Percentiles rank a stretch among this genome's conserved stretches.
Conservation (phyloP, 2,329 filamentous ascomycete genomes). For the Colletotrichum sublineola region DNA sequence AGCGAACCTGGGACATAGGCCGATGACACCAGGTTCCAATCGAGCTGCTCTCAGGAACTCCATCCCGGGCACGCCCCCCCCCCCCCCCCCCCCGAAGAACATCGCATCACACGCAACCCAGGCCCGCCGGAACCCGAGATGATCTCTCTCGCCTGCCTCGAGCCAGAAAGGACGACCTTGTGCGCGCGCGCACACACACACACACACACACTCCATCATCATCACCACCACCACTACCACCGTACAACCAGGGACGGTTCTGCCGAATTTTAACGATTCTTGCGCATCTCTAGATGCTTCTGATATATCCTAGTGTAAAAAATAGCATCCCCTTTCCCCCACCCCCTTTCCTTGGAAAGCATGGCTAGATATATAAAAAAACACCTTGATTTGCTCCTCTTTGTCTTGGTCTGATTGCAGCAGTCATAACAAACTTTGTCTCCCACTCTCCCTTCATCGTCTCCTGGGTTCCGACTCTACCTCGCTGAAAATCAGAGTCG, state of each 20-base stretch:
- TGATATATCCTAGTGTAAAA: not conserved
- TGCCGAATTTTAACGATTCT: not conserved
- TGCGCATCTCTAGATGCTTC: not conserved
- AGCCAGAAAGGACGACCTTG: not conserved
- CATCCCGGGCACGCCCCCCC: too few species aligned
- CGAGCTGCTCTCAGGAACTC: too few species aligned
- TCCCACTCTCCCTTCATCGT: not conserved
- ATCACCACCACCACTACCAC: not conserved
- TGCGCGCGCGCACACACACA: not conserved
- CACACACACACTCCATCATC: too few species aligned
- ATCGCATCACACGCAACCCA: not conserved
- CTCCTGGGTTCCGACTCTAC: not conserved
- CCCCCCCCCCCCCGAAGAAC: too few species aligned
- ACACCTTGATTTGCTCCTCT: not conserved
- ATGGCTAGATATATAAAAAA: not conserved
- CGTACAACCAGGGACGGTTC: not conserved
- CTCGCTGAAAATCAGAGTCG: slow-evolving; percentile 14
- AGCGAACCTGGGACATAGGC: too few species aligned
- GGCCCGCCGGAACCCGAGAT: not conserved
- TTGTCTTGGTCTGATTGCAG: slow-evolving; percentile 11
- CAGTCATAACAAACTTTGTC: slow-evolving; percentile 11
- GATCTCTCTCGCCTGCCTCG: not conserved
- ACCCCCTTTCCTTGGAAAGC: not conserved
- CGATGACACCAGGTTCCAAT: too few species aligned
- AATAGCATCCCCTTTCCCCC: not conserved